Evolutionary conservation across 192 early-diverging fungal species (phyloP), one percentile per base, ranked within the genome.

Genomic region (Coemansia sp.): DNA sequence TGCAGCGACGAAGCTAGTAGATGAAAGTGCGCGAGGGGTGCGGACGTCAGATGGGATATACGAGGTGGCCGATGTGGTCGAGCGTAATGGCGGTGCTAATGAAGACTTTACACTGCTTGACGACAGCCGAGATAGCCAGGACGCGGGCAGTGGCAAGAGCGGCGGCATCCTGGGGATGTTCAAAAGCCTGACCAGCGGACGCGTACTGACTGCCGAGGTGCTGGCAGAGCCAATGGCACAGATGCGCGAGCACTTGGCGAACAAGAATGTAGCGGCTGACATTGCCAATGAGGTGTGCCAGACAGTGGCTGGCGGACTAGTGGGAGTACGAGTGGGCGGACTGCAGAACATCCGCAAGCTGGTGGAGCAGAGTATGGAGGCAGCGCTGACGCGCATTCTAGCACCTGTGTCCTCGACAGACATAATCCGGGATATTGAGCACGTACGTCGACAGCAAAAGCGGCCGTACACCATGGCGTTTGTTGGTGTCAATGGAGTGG

Each of bases 401-500:
- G 93, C 94, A 6, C 96, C 96, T 0, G 84, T 86, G 27, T 90
- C 94, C 14, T 94, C 93, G 0, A 89, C 92, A 10, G 94, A 98
- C 73, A 82, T 98, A 12, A 83, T 98, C 44, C 91, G 92, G 24
- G 94, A 96, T 77, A 93, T 98, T 58, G 81, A 85, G 32, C 84
- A 88, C 61, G 87, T 88, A 6, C 84, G 84, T 57, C 85, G 85
- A 41, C 66, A 77, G 26, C 73, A 89, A 64, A 67, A 80, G 10
- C 84, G 91, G 56, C 94, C 96, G 1, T 98, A 96, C 71, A 89
- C 87, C 0, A 92, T 96, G 61, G 88, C 88, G 7, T 96, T 98
- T 78, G 90, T 95, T 49, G 96, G 96, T 24, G 96, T 98, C 27
- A 98, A 98, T 71, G 96, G 96, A 41, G 94, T 98, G 9, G 92